Evolutionary conservation across 2,329 filamentous ascomycete species (phyloP), one percentile per base, ranked within the genome.

Genomic region (Fonsecaea multimorphosa): DNA sequence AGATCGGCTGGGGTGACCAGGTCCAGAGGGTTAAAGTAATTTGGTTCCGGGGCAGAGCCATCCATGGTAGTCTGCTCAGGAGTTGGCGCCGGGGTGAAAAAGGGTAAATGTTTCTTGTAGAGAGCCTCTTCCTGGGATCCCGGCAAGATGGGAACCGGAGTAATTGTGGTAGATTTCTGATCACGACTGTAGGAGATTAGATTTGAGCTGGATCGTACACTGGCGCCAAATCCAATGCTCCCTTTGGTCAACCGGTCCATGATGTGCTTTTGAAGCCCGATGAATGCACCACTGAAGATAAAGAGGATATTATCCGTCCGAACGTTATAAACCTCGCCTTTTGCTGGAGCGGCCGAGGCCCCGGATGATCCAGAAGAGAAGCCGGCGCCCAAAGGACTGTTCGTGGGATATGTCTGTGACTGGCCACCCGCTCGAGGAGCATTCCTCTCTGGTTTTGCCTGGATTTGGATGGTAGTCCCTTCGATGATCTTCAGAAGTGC

Each of bases 281-380:
- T 91, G 75, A 99, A 99, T 19, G 95, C 95, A 19, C 95, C 95
- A 12, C 93, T 96, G 76, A 95, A 97, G 49, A 99, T 93, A 79
- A 99, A 99, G 31, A 99, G 85, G 66, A 99, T 98, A 73, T 98
- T 97, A 70, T 93, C 93, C 0, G 95, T 99, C 73, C 95, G 91
- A 64, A 97, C 89, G 63, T 91, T 88, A 77, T 85, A 89, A 3
- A 86, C 80, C 67, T 89, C 87, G 22, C 82, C 82, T 75, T 87
- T 89, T 56, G 77, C 74, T 2, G 77, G 72, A 19, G 72, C 67
- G n/a, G 72, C 76, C 19, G 74, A 69, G 11, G 72, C 71, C 22
- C 73, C 70, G 8, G 75, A 70, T 11, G 77, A 72, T 6, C 74
- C 71, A 34, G 75, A 57, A 55, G 64, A 58, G 55, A 76, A 36